Percentiles rank a stretch among this genome's conserved stretches.
These are phyloP conservation scores for Aspergillus sp. DNA, from an alignment of 2,329 filamentous ascomycete genomes.

Conservation along the genomic window DNA sequence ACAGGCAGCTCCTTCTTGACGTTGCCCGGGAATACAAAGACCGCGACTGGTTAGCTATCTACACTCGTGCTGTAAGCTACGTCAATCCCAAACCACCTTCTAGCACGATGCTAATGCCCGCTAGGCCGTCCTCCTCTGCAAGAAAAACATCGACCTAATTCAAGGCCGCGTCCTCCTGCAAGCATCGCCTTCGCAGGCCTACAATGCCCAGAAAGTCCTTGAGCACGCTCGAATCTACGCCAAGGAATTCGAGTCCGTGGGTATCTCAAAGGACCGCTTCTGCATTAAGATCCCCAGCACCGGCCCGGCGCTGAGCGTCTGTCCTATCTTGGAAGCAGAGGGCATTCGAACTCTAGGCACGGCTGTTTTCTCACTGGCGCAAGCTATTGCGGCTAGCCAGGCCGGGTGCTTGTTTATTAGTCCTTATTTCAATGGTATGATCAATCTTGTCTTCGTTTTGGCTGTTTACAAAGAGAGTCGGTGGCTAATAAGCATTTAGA, in stretches of 20 bases:
- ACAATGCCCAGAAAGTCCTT: constrained; percentile 47
- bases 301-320: constrained; percentile 49
- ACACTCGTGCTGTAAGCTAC: neutral
- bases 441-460: neutral
- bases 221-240: constrained; percentile 51
- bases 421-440: constrained; percentile 50
- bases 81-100: neutral
- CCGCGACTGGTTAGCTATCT: neutral
- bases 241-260: constrained; percentile 46
- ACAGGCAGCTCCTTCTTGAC: neutral
- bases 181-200: constrained; percentile 49
- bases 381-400: constrained; percentile 53
- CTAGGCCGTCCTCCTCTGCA: constrained; percentile 6
- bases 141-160: constrained; percentile 45
- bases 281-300: constrained; percentile 56
- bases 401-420: constrained; percentile 51
- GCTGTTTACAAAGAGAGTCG: no score
- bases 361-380: constrained; percentile 48
- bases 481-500: constrained; percentile 29
- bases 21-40: neutral
- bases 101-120: neutral
- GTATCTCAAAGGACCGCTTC: constrained; percentile 48
- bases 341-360: constrained; percentile 52
- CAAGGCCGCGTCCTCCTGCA: constrained; percentile 52
- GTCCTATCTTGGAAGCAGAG: constrained; percentile 43